Evolutionary conservation across 306 rosid genomes (phyloP).

Genomic region (Mimosa pudica): DNA sequence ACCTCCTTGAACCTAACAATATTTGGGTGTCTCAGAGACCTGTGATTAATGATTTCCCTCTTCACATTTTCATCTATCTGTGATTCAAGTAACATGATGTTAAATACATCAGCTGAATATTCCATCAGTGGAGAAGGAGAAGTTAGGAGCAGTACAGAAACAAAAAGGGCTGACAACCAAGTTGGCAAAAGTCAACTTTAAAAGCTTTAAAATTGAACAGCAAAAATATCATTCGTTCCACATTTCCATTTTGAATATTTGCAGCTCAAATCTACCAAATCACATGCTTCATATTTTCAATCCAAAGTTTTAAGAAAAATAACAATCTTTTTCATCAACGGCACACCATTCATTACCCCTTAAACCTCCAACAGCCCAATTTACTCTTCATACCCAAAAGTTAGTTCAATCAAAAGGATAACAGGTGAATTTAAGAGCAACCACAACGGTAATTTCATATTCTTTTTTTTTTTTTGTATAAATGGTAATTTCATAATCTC

Average conservation of each 20-base stretch:
- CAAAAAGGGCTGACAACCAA: neutral
- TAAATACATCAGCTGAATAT: neutral
- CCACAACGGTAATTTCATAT: neutral
- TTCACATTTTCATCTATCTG: slow-evolving; percentile 94
- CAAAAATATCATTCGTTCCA: neutral
- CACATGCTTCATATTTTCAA: slow-evolving; percentile 1
- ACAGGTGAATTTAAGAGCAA: neutral
- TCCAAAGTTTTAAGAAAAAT: slow-evolving; percentile 1
- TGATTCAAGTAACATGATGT: slow-evolving; percentile 36
- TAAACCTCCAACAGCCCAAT: neutral
- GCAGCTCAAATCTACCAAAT: slow-evolving; percentile 18
- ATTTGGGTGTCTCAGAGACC: slow-evolving; percentile 91
- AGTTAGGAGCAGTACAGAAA: neutral
- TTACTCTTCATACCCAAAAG: neutral
- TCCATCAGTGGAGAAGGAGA: slow-evolving; percentile 3
- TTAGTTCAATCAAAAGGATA: neutral
- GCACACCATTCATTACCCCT: neutral
- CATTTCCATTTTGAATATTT: neutral
- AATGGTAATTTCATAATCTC: no score
- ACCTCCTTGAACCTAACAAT: slow-evolving; percentile 93
- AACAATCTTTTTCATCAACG: neutral
- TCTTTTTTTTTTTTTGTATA: no score
- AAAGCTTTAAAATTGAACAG: neutral
- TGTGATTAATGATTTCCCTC: slow-evolving; percentile 91
- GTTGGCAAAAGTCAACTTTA: slow-evolving; percentile 5